Evolutionary conservation across 2,329 filamentous ascomycete genomes (phyloP).

Genomic region (Monosporascus sp.): DNA sequence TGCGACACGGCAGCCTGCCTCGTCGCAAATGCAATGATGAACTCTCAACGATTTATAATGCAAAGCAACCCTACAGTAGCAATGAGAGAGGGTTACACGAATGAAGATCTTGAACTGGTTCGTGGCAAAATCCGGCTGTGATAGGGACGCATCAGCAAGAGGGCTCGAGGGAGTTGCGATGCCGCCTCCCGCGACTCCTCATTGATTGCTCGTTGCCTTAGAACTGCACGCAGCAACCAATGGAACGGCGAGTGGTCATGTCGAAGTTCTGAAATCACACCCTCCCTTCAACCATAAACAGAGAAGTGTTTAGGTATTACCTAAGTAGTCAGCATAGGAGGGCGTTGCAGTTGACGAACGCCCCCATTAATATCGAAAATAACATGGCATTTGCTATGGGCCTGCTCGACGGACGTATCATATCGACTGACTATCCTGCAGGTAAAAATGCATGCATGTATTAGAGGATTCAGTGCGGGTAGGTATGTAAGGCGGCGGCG

Average conservation of each 20-base stretch:
- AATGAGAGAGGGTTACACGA: not conserved
- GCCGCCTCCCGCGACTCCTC: too few relatives aligned
- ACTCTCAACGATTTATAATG: not conserved
- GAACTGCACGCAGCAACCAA: too few relatives aligned
- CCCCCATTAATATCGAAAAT: too few relatives aligned
- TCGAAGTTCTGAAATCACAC: too few relatives aligned
- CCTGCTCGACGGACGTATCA: not conserved
- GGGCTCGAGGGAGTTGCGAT: not conserved
- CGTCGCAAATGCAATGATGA: too few relatives aligned
- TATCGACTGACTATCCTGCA: not conserved
- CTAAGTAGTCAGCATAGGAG: too few relatives aligned
- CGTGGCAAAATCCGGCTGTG: not conserved
- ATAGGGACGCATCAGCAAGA: not conserved
- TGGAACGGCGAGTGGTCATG: too few relatives aligned
- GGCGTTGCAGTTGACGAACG: too few relatives aligned
- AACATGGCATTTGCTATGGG: too few relatives aligned
- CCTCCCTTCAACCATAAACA: too few relatives aligned
- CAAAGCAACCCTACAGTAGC: not conserved
- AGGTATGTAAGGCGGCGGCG: not conserved
- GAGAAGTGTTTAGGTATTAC: too few relatives aligned
- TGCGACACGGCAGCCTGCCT: not conserved
- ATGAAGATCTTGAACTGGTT: not conserved
- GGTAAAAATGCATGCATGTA: not conserved
- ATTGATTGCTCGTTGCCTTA: too few relatives aligned
- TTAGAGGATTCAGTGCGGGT: not conserved